These are phyloP conservation scores for Mollisiaceae sp. DNA, from an alignment of 2,329 filamentous ascomycete genomes.

Conservation along the genomic window DNA sequence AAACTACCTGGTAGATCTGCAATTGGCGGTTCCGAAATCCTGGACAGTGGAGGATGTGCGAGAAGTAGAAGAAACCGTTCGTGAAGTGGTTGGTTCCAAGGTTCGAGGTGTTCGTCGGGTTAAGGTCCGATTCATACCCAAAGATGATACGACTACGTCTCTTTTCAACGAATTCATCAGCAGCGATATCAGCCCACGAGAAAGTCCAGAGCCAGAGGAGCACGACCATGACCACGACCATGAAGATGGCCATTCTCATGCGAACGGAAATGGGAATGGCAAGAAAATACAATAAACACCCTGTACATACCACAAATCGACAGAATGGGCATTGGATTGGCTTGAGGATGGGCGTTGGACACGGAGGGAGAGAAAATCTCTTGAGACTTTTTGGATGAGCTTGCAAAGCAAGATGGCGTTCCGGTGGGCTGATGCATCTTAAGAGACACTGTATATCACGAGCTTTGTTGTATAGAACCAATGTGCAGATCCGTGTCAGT, in stretches of 20 bases:
- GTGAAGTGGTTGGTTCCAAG: slow-evolving; percentile 73
- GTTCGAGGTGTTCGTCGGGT: slow-evolving; percentile 86
- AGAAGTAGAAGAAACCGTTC: slow-evolving; percentile 73
- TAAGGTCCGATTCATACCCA: slow-evolving; percentile 80
- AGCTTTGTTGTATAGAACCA: slow-evolving; percentile 20
- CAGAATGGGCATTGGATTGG: slow-evolving; percentile 19
- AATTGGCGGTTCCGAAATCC: slow-evolving; percentile 76
- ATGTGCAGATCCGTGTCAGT: neutral
- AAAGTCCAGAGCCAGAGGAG: slow-evolving; percentile 65
- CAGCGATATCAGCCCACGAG: slow-evolving; percentile 61
- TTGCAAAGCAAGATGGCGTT: slow-evolving; percentile 32
- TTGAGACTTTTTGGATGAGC: slow-evolving; percentile 19
- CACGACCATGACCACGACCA: slow-evolving; percentile 52
- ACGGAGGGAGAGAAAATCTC: slow-evolving; percentile 10
- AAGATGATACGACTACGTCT: slow-evolving; percentile 60
- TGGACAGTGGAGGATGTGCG: slow-evolving; percentile 78
- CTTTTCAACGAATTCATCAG: slow-evolving; percentile 82
- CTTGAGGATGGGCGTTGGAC: slow-evolving; percentile 17
- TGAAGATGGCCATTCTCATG: slow-evolving; percentile 43
- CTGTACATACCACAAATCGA: slow-evolving; percentile 27
- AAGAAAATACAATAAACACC: slow-evolving; percentile 39
- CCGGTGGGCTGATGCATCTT: slow-evolving; percentile 21
- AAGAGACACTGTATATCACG: slow-evolving; percentile 29
- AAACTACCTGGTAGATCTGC: slow-evolving; percentile 92
- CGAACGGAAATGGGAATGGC: slow-evolving; percentile 40